Evolutionary conservation across 164 flowering plant genomes (phyloP).

Genomic region (Chimonanthus praecox): DNA sequence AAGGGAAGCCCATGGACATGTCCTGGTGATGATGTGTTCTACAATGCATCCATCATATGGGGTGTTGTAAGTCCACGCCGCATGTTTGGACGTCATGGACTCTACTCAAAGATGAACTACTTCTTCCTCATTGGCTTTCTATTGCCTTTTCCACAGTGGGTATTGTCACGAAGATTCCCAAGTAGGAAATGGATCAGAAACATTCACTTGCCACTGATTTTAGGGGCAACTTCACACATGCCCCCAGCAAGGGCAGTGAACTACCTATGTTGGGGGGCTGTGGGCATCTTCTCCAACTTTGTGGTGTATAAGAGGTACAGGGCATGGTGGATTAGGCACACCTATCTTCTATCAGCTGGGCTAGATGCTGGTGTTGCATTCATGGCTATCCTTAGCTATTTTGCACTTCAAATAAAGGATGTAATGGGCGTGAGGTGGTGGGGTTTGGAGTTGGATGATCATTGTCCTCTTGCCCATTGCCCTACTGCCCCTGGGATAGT

Average conservation of each 20-base stretch:
- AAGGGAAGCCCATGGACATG: slow-evolving; percentile 57
- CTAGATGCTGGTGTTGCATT: slow-evolving; percentile 72
- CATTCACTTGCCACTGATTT: slow-evolving; percentile 54
- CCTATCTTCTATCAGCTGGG: slow-evolving; percentile 58
- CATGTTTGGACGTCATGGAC: slow-evolving; percentile 35
- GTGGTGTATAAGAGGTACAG: slow-evolving; percentile 37
- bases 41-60: slow-evolving; percentile 47
- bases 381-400: slow-evolving; percentile 35
- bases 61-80: slow-evolving; percentile 44
- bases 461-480: slow-evolving; percentile 50
- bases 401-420: slow-evolving; percentile 31
- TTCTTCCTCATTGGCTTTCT: slow-evolving; percentile 42
- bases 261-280: slow-evolving; percentile 40
- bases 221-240: slow-evolving; percentile 31
- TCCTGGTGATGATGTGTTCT: slow-evolving; percentile 44
- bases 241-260: slow-evolving; percentile 54
- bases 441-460: slow-evolving; percentile 41
- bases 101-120: slow-evolving; percentile 31
- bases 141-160: slow-evolving; percentile 44
- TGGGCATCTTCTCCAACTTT: slow-evolving; percentile 50
- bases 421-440: slow-evolving; percentile 46
- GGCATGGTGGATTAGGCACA: slow-evolving; percentile 75
- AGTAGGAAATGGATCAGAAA: slow-evolving; percentile 46
- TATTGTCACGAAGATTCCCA: slow-evolving; percentile 34
- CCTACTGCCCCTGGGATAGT: slow-evolving; percentile 50